Percentiles rank a stretch among this genome's conserved stretches.
Conservation (phyloP, 1,284 basidiomycete genomes). For the Cryptococcus deneoformans region DNA sequence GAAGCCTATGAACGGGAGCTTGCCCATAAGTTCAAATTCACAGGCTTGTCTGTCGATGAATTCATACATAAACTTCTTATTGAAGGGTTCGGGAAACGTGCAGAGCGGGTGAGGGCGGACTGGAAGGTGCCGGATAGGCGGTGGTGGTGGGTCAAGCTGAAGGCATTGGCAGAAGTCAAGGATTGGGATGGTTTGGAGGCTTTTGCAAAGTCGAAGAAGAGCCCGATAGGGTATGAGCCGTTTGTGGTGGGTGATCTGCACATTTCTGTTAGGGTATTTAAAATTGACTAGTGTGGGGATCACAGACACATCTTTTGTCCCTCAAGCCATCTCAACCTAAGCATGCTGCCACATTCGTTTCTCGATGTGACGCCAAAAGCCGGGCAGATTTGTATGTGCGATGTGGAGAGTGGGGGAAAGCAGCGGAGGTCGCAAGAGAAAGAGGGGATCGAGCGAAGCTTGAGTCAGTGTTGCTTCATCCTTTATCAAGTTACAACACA, state of each 20-base stretch:
- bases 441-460: constrained; percentile 73
- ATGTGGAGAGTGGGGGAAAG: constrained; percentile 85
- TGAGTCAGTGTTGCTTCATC: constrained; percentile 60
- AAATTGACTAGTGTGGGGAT: background rate
- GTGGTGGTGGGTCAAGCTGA: constrained; percentile 89
- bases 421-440: constrained; percentile 83
- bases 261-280: background rate
- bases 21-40: constrained; percentile 69
- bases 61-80: constrained; percentile 73
- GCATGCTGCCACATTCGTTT: constrained; percentile 71
- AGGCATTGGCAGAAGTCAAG: constrained; percentile 68
- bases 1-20: constrained; percentile 83
- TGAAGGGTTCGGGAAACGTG: constrained; percentile 75
- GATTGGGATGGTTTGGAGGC: constrained; percentile 82
- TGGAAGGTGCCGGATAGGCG: constrained; percentile 87
- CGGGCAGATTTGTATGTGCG: constrained; percentile 80
- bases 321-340: constrained; percentile 54
- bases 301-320: constrained; percentile 41
- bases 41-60: constrained; percentile 76
- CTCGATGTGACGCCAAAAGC: constrained; percentile 75
- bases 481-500: background rate
- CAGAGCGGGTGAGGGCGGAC: constrained; percentile 78
- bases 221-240: constrained; percentile 92
- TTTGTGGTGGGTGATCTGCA: constrained; percentile 70
- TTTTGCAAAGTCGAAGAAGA: constrained; percentile 79